phyloP scores from a whole-genome alignment of 495 filamentous ascomycete genomes.

The Penicillium egyptiacum region DNA sequence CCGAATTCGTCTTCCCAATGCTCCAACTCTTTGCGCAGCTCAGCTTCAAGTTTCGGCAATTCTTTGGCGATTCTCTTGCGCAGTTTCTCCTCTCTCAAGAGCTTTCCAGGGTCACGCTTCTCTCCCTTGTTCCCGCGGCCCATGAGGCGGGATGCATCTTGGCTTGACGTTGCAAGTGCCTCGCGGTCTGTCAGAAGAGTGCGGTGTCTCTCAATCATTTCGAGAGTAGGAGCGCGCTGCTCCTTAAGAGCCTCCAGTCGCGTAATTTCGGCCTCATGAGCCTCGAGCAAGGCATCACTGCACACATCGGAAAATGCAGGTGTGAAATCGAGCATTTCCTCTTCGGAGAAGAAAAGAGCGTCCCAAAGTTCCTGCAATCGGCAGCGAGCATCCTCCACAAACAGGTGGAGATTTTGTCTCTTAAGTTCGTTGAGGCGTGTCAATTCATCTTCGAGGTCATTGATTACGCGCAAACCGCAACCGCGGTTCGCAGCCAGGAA shows the following conservation, averaged over 20 bases:
- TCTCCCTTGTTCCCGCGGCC: slow-evolving; percentile 84
- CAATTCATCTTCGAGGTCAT: slow-evolving; percentile 91
- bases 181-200: slow-evolving; percentile 84
- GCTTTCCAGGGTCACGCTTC: slow-evolving; percentile 85
- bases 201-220: slow-evolving; percentile 80
- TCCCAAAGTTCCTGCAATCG: slow-evolving; percentile 95
- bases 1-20: slow-evolving; percentile 93
- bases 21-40: slow-evolving; percentile 78
- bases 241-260: slow-evolving; percentile 81
- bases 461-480: slow-evolving; percentile 82
- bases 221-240: slow-evolving; percentile 80
- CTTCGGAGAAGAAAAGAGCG: slow-evolving; percentile 86
- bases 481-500: slow-evolving; percentile 74
- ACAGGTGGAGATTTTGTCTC: slow-evolving; percentile 88
- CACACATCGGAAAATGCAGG: slow-evolving; percentile 81
- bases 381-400: slow-evolving; percentile 89
- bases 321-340: slow-evolving; percentile 96
- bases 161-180: slow-evolving; percentile 79
- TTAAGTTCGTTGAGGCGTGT: slow-evolving; percentile 86
- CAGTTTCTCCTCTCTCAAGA: slow-evolving; percentile 98
- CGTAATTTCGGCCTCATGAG: slow-evolving; percentile 85
- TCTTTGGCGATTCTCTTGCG: slow-evolving; percentile 94
- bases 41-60: slow-evolving; percentile 82
- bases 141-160: slow-evolving; percentile 92
- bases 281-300: slow-evolving; percentile 84